Evolutionary conservation across 441 rosid species (phyloP), one percentile per base, ranked within the genome.

Genomic region (Pelargonium australe): DNA sequence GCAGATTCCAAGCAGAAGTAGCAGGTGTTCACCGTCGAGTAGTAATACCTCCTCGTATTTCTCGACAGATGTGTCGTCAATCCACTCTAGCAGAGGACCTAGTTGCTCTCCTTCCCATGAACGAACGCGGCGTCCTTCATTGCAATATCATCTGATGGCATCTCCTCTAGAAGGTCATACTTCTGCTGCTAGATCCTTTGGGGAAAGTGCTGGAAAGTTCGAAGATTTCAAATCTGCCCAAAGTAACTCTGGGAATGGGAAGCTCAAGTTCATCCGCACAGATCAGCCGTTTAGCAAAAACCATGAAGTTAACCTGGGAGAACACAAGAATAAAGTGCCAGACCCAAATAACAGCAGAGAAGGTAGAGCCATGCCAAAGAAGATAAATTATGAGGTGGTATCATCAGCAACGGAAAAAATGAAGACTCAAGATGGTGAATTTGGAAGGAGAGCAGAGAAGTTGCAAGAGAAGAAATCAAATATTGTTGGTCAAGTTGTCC

Each of bases 31-130:
- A 9, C 68, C 81, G 58, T 89, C 90, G 23, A 84, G 82, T 73
- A 78, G 85, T 17, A 80, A 80, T 71, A 70, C 86, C 1, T 85
- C 81, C 47, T 85, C 89, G 10, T 78, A 84, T 0, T 78, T 76
- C 60, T 81, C 89, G 41, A 79, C 78, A 25, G 93, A 85, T 78
- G 87, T 74, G 66, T 85, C 89, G 0, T 85, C 91, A 17, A 67
- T 79, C 63, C 70, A 79, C 60, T 89, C 88, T 6, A 83, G 82
- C 58, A 73, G 84, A 77, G 82, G 85, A 25, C 77, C 72, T 16
- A 79, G 81, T 76, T 84, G 64, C 76, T 83, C 90, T 75, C 82
- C 85, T 70, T 60, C 77, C 67, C 73, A 66, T 66, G 86, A 74
- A 66, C 81, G 70, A 79, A 51, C 65, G 66, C 80, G n/a, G 40